Conservation (phyloP, 75 land plant species). For the Ceratopteris richardii region DNA sequence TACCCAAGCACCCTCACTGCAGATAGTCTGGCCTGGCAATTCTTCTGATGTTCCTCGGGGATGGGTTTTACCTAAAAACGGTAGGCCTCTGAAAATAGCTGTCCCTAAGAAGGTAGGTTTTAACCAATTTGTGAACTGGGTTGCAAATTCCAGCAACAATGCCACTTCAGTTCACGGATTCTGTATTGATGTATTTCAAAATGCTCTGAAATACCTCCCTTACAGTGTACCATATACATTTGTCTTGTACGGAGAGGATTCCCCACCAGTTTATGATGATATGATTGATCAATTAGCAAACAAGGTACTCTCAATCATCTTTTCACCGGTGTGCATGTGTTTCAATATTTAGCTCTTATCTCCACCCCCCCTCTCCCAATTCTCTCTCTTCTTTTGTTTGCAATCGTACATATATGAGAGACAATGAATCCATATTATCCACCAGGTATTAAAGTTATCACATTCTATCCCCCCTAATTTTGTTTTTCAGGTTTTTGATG, state of each 20-base stretch:
- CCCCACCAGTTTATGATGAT: constrained; percentile 39
- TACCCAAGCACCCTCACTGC: not conserved
- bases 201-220: constrained; percentile 54
- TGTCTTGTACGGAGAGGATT: constrained; percentile 32
- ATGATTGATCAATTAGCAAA: constrained; percentile 43
- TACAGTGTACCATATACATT: constrained; percentile 44
- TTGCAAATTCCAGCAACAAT: constrained; percentile 15
- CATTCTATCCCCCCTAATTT: not conserved
- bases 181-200: constrained; percentile 63
- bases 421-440: too few relatives aligned
- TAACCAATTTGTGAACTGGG: constrained; percentile 32
- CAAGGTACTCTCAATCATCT: too few relatives aligned
- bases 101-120: constrained; percentile 47
- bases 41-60: constrained; percentile 52
- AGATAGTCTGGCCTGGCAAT: constrained; percentile 71
- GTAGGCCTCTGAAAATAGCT: constrained; percentile 49
- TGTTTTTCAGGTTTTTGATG: constrained; percentile 27
- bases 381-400: too few relatives aligned
- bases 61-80: constrained; percentile 66
- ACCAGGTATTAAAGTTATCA: too few relatives aligned
- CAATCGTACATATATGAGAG: too few relatives aligned
- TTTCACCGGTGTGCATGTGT: too few relatives aligned
- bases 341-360: too few relatives aligned
- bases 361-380: too few relatives aligned
- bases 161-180: constrained; percentile 35